A percentile compares a stretch with the other conserved stretches of the same genome.
Conservation (phyloP, 2,329 filamentous ascomycete species). For the Epichloe coenophiala region DNA sequence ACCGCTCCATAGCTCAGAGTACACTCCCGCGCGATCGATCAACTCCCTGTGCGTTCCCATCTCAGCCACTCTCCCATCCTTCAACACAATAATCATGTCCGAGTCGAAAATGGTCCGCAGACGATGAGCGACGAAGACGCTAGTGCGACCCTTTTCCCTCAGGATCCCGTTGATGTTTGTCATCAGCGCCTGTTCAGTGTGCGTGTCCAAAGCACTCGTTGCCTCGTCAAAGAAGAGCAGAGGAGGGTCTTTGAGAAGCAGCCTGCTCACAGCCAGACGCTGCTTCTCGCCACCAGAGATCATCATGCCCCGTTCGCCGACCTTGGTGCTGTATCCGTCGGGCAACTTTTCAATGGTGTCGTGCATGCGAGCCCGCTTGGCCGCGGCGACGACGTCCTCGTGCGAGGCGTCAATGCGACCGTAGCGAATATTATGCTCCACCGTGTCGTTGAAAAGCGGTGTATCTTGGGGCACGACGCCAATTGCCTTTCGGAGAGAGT, state of each 20-base stretch:
- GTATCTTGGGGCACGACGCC: conserved; percentile 97
- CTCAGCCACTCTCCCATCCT: conserved; percentile 74
- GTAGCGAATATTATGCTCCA: conserved; percentile 91
- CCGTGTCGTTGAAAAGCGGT: conserved; percentile 90
- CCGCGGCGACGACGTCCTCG: conserved; percentile 63
- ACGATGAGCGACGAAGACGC: conserved; percentile 88
- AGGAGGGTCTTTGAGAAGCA: conserved; percentile 81
- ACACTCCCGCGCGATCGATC: conserved; percentile 65
- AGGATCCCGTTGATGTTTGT: conserved; percentile 87
- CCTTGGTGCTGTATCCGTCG: conserved; percentile 80
- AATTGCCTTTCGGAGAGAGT: conserved; percentile 72
- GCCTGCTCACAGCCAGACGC: conserved; percentile 66
- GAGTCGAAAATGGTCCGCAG: conserved; percentile 88
- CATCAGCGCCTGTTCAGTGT: conserved; percentile 83
- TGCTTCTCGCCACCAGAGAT: conserved; percentile 94
- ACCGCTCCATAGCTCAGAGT: conserved; percentile 85
- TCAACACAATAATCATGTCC: conserved; percentile 83
- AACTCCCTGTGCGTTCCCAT: conserved; percentile 77
- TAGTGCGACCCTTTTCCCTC: conserved; percentile 76
- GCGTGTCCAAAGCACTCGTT: conserved; percentile 81
- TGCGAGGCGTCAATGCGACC: conserved; percentile 64
- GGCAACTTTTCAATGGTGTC: conserved; percentile 69
- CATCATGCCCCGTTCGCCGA: conserved; percentile 92
- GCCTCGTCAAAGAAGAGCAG: conserved; percentile 92
- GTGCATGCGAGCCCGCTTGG: conserved; percentile 72